Evolutionary conservation across 345 rosid genomes (phyloP).

Genomic region (Bruguiera parviflora): DNA sequence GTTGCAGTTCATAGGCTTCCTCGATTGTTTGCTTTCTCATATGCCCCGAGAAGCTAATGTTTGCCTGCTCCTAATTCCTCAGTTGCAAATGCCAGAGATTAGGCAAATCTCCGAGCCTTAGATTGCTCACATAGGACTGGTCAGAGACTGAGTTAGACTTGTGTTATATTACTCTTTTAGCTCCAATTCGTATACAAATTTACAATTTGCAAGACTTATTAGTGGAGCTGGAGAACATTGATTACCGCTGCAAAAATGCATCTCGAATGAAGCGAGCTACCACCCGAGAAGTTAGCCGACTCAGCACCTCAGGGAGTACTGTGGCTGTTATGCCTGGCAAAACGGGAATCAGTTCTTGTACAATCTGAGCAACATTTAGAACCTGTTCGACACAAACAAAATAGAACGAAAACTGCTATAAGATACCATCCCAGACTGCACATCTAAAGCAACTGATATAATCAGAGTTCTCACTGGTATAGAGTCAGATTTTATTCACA

Average conservation of each 20-base stretch:
- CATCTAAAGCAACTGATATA: neutral
- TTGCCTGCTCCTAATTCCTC: too few relatives aligned
- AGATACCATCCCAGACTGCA: neutral
- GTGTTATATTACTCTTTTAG: too few relatives aligned
- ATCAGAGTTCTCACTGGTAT: neutral
- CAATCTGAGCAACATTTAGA: conserved; percentile 44
- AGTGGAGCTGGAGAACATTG: neutral
- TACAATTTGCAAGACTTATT: neutral
- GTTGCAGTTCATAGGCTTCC: too few relatives aligned
- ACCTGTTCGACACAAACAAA: conserved; percentile 31
- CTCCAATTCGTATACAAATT: neutral
- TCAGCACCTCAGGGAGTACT: conserved; percentile 69
- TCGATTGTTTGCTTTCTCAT: too few relatives aligned
- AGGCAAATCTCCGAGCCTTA: too few relatives aligned
- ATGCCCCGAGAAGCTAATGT: too few relatives aligned
- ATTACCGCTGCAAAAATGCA: conserved; percentile 42
- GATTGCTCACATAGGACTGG: too few relatives aligned
- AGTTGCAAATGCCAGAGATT: too few relatives aligned
- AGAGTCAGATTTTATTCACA: neutral
- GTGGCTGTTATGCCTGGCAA: conserved; percentile 74
- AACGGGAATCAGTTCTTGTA: conserved; percentile 68
- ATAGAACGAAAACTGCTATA: neutral
- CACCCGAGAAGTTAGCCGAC: conserved; percentile 70
- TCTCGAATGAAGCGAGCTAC: conserved; percentile 75
- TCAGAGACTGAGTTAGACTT: too few relatives aligned